Percentiles rank a stretch among this genome's conserved stretches.
Conservation (phyloP, 345 rosid genomes). For the Melaleuca alternifolia region DNA sequence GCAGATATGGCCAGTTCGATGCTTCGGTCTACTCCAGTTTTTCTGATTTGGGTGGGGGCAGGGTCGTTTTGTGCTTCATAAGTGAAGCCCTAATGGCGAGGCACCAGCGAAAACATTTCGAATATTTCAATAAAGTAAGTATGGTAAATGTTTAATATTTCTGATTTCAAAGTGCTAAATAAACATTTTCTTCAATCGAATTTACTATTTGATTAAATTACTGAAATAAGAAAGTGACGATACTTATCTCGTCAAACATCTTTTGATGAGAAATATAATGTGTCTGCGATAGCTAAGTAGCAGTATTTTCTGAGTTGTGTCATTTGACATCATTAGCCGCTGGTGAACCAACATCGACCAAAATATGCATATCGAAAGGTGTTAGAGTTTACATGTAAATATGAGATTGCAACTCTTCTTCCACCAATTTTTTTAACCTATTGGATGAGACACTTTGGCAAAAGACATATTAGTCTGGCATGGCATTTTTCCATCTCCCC, state of each 20-base stretch:
- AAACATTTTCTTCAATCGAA: not conserved
- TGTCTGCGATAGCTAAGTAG: not conserved
- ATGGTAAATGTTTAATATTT: not conserved
- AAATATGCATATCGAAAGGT: not conserved
- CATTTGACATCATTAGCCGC: not conserved
- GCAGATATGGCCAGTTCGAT: not conserved
- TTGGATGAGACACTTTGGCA: not conserved
- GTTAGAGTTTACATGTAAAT: not conserved
- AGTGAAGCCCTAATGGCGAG: not conserved
- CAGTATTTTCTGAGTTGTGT: not conserved
- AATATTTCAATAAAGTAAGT: not conserved
- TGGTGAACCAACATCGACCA: not conserved
- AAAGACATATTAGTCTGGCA: not conserved
- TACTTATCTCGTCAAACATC: not conserved
- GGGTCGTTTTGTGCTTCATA: not conserved
- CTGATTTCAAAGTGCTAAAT: not conserved
- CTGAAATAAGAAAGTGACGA: not conserved
- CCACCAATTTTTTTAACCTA: not conserved
- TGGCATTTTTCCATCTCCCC: not conserved
- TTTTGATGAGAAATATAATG: not conserved
- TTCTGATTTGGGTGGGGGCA: not conserved
- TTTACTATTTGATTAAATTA: not conserved
- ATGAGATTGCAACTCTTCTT: not conserved
- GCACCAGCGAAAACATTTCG: not conserved
- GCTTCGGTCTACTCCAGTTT: not conserved